A percentile compares a stretch with the other conserved stretches of the same genome.
Conservation (phyloP, 2,329 filamentous ascomycete species). For the Shiraia bambusicola region DNA sequence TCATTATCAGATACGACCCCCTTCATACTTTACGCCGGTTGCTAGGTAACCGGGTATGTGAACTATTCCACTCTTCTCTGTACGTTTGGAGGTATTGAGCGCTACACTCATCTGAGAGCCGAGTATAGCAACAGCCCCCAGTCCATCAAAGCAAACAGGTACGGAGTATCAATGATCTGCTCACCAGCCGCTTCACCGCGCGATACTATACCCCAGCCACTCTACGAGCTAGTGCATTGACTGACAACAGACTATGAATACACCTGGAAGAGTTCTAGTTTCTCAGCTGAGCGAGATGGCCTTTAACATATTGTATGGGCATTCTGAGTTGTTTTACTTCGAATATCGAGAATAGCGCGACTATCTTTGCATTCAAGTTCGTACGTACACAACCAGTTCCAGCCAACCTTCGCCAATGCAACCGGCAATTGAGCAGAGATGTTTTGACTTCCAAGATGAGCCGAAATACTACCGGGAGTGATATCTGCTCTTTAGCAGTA, state of each 20-base stretch:
- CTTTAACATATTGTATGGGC: conserved; percentile 4
- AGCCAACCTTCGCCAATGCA: too few relatives aligned
- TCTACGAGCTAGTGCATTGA: conserved; percentile 8
- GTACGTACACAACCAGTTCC: too few relatives aligned
- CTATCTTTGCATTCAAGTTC: too few relatives aligned
- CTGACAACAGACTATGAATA: conserved; percentile 6
- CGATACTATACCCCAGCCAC: conserved; percentile 2
- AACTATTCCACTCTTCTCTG: too few relatives aligned
- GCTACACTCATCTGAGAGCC: too few relatives aligned
- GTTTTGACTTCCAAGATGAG: too few relatives aligned
- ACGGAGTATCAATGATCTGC: neutral
- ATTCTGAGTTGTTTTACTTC: conserved; percentile 6
- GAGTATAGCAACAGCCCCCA: neutral
- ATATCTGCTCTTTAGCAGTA: too few relatives aligned
- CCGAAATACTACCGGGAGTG: too few relatives aligned
- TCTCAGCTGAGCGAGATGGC: neutral
- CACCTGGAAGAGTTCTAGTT: conserved; percentile 1
- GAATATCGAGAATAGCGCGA: conserved; percentile 1
- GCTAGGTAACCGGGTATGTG: neutral
- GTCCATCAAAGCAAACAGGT: neutral
- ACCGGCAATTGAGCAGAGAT: too few relatives aligned
- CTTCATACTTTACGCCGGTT: conserved; percentile 2
- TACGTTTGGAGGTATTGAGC: too few relatives aligned
- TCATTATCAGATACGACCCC: too few relatives aligned
- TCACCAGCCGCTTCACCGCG: neutral